Evolutionary conservation across 192 early-diverging fungal genomes (phyloP).

Genomic region (Entomortierella parvispora): DNA sequence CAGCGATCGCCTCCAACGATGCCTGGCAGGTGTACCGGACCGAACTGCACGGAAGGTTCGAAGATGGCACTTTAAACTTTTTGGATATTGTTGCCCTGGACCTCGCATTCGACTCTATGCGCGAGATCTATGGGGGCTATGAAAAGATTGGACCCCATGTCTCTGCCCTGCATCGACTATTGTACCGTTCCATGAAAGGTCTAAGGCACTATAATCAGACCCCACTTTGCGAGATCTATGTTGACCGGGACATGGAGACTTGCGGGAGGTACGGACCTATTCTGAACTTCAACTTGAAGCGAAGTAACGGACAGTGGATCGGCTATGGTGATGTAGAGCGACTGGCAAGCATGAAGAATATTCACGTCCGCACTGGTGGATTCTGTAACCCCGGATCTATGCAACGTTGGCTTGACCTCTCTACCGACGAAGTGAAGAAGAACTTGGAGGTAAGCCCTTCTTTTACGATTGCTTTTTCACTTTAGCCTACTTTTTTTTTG

Average conservation of each 20-base stretch:
- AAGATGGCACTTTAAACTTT: slow-evolving; percentile 86
- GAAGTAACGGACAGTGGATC: slow-evolving; percentile 63
- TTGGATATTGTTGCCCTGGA: slow-evolving; percentile 76
- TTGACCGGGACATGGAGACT: slow-evolving; percentile 16
- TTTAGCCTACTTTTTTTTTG: not conserved
- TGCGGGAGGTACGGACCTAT: slow-evolving; percentile 66
- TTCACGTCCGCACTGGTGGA: slow-evolving; percentile 77
- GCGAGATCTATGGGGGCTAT: slow-evolving; percentile 55
- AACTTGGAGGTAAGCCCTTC: slow-evolving; percentile 56
- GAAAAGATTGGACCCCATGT: slow-evolving; percentile 59
- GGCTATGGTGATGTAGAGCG: slow-evolving; percentile 73
- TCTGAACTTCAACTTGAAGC: slow-evolving; percentile 74
- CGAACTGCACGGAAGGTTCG: slow-evolving; percentile 62
- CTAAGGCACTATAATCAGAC: slow-evolving; percentile 66
- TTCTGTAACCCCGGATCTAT: slow-evolving; percentile 88
- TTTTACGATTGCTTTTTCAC: not conserved
- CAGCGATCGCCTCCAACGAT: slow-evolving; percentile 61
- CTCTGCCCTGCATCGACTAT: slow-evolving; percentile 54
- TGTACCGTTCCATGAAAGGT: slow-evolving; percentile 51
- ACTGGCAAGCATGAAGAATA: slow-evolving; percentile 70
- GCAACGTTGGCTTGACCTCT: slow-evolving; percentile 71
- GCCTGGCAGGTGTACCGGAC: slow-evolving; percentile 66
- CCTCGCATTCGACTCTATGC: slow-evolving; percentile 70
- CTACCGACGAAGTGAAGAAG: slow-evolving; percentile 58
- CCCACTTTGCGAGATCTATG: slow-evolving; percentile 57